A percentile compares a stretch with the other conserved stretches of the same genome.
phyloP scores from a whole-genome alignment of 176 grass and related monocot genomes.

The Oryza rufipogon region DNA sequence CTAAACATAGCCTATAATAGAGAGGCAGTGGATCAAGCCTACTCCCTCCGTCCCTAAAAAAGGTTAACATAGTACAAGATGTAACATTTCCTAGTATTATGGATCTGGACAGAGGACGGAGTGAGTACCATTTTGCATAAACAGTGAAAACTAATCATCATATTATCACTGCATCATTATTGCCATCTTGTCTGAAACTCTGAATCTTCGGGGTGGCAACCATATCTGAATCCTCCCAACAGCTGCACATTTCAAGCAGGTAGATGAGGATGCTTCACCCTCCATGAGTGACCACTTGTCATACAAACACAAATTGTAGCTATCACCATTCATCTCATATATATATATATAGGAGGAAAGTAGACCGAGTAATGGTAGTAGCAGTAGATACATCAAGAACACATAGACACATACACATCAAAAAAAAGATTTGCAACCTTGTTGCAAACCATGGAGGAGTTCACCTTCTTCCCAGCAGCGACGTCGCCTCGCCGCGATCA shows the following conservation, averaged over 20 bases:
- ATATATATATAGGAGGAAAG: not conserved
- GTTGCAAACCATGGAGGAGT: constrained; percentile 64
- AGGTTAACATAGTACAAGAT: too few species aligned
- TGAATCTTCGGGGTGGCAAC: not conserved
- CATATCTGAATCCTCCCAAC: not conserved
- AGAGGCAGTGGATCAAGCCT: not conserved
- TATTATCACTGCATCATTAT: constrained; percentile 37
- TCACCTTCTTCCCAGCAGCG: constrained; percentile 75
- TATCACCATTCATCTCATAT: constrained; percentile 6
- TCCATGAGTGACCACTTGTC: constrained; percentile 36
- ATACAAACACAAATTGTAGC: constrained; percentile 6
- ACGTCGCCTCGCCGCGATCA: not conserved
- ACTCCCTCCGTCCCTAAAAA: too few species aligned
- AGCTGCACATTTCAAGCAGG: constrained; percentile 43
- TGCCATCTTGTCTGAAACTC: constrained; percentile 12
- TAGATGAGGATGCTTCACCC: constrained; percentile 54
- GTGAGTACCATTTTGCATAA: not conserved
- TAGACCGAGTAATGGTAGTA: not conserved
- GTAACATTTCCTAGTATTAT: too few species aligned
- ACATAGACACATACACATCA: not conserved
- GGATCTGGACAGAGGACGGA: too few species aligned
- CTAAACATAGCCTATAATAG: not conserved
- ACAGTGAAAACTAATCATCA: not conserved
- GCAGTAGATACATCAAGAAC: constrained; percentile 9
- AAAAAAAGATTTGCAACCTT: constrained; percentile 7